These are phyloP conservation scores for Dillenia turbinata DNA, from an alignment of 164 flowering plant species.

Conservation along the genomic window DNA sequence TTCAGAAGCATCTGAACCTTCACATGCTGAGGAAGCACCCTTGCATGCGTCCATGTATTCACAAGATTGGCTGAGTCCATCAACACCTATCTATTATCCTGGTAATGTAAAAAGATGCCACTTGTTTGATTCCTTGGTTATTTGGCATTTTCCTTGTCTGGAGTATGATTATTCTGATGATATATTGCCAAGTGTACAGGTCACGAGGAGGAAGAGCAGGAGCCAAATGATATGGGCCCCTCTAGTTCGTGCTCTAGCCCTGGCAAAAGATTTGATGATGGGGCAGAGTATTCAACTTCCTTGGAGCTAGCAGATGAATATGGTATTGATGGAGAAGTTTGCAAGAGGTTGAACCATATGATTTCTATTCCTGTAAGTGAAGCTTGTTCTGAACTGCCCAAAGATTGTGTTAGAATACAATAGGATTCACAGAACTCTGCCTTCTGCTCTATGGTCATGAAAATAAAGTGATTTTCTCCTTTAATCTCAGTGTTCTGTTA, in stretches of 20 bases:
- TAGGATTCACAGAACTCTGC: too few species aligned
- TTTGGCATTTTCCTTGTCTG: not conserved
- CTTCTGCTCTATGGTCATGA: too few species aligned
- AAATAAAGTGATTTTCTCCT: too few species aligned
- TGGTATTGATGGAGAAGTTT: slow-evolving; percentile 72
- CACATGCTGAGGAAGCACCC: too few species aligned
- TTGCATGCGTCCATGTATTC: too few species aligned
- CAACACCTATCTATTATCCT: too few species aligned
- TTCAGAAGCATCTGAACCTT: too few species aligned
- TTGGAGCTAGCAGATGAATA: slow-evolving; percentile 57
- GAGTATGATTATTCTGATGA: not conserved
- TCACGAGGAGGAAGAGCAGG: slow-evolving; percentile 40
- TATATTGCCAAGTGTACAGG: slow-evolving; percentile 24
- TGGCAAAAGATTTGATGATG: slow-evolving; percentile 39
- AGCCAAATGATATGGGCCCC: slow-evolving; percentile 34
- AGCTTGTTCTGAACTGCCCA: not conserved
- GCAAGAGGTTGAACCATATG: slow-evolving; percentile 74
- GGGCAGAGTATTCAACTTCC: slow-evolving; percentile 47
- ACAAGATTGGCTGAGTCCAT: too few species aligned
- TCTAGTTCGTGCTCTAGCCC: slow-evolving; percentile 69
- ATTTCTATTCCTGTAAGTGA: slow-evolving; percentile 73
- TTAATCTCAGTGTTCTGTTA: too few species aligned
- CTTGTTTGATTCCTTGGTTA: not conserved
- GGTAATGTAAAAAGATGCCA: not conserved
- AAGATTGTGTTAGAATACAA: too few species aligned